Conservation (phyloP, 768 basidiomycete species). For the Plicaturopsis crispa region DNA sequence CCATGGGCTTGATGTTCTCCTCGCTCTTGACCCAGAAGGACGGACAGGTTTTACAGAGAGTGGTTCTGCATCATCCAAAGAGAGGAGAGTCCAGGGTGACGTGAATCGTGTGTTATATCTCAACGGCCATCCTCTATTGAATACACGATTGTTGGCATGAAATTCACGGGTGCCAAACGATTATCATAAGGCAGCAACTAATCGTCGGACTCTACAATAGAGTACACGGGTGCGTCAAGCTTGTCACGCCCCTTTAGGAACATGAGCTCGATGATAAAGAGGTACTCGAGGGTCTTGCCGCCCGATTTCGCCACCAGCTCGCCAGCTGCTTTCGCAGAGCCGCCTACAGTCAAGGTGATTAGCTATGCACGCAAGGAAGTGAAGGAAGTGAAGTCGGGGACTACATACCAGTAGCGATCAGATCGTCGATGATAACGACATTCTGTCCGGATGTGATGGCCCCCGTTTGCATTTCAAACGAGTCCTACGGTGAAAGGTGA, state of each 20-base stretch:
- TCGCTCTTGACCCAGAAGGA: slow-evolving; percentile 38
- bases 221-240: slow-evolving; percentile 84
- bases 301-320: slow-evolving; percentile 79
- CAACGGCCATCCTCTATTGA: slow-evolving; percentile 69
- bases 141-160: slow-evolving; percentile 53
- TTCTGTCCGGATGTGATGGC: slow-evolving; percentile 77
- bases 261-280: slow-evolving; percentile 85
- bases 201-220: slow-evolving; percentile 76
- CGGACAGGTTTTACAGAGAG: slow-evolving; percentile 17
- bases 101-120: slow-evolving; percentile 56
- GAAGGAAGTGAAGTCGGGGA: background rate
- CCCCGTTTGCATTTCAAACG: slow-evolving; percentile 93
- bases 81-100: slow-evolving; percentile 15
- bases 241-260: slow-evolving; percentile 70
- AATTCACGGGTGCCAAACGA: background rate
- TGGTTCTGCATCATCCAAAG: slow-evolving; percentile 3
- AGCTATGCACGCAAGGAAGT: slow-evolving; percentile 1
- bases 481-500: slow-evolving; percentile 64
- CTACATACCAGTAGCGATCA: slow-evolving; percentile 84
- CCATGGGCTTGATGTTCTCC: slow-evolving; percentile 37
- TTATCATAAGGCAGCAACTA: slow-evolving; percentile 14
- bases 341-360: slow-evolving; percentile 43
- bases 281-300: slow-evolving; percentile 82
- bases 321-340: slow-evolving; percentile 90
- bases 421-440: slow-evolving; percentile 87